Evolutionary conservation across 2,329 filamentous ascomycete genomes (phyloP).

Genomic region (Podosphaera xanthii): DNA sequence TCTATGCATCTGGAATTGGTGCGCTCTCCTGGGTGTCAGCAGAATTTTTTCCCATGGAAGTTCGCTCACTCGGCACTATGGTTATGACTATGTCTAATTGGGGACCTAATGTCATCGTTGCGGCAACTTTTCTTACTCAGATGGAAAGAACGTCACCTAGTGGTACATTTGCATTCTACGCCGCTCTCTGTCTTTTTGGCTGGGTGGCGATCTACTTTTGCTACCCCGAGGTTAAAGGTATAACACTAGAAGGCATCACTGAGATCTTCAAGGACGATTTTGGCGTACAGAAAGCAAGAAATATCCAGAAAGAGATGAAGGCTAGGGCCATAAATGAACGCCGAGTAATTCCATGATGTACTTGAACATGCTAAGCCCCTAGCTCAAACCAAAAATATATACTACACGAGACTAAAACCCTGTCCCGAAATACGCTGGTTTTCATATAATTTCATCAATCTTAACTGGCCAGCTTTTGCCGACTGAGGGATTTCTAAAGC

Average conservation of each 20-base stretch:
- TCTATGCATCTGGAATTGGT: slow-evolving; percentile 23
- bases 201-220: slow-evolving; percentile 25
- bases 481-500: no score
- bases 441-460: no score
- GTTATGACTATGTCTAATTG: slow-evolving; percentile 40
- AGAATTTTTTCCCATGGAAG: slow-evolving; percentile 38
- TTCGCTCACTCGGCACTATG: slow-evolving; percentile 41
- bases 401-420: no score
- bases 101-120: slow-evolving; percentile 19
- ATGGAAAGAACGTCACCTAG: slow-evolving; percentile 31
- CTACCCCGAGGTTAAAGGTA: slow-evolving; percentile 30
- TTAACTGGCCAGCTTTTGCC: no score
- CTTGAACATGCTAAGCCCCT: no score
- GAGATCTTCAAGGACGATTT: slow-evolving; percentile 25
- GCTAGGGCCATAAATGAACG: no score
- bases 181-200: slow-evolving; percentile 24
- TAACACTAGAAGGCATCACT: slow-evolving; percentile 27
- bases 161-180: slow-evolving; percentile 29
- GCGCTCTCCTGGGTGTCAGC: slow-evolving; percentile 17
- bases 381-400: no score
- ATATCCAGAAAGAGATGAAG: slow-evolving; percentile 14
- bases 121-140: slow-evolving; percentile 40
- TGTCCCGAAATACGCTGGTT: no score
- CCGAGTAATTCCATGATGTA: no score
- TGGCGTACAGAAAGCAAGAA: slow-evolving; percentile 20